These are phyloP conservation scores for Russula griseocarnosa DNA, from an alignment of 768 basidiomycete genomes.

Conservation along the genomic window DNA sequence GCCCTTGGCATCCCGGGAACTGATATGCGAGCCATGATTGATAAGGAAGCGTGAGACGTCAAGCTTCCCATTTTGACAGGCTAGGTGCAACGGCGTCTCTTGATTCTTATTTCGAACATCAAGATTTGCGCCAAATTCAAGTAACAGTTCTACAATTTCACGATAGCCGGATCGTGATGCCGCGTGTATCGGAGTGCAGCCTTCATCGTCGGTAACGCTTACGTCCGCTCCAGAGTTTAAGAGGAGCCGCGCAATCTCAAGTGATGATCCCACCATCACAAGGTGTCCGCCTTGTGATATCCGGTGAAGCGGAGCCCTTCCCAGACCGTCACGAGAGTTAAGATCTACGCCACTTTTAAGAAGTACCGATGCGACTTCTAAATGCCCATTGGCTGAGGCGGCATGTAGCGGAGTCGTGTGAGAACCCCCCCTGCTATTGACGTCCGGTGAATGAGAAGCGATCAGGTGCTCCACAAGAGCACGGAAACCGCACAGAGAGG, in stretches of 20 bases:
- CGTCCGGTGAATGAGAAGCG: background rate
- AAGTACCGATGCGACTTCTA: background rate
- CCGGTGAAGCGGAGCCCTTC: background rate
- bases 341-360: slow-evolving; percentile 1
- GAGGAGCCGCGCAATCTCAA: background rate
- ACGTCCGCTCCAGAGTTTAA: background rate
- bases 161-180: slow-evolving; percentile 10
- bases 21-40: background rate
- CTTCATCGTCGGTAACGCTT: background rate
- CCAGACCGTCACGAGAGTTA: background rate
- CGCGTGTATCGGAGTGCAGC: slow-evolving; percentile 10
- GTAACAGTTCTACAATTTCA: background rate
- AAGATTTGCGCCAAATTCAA: background rate
- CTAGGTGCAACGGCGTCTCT: background rate
- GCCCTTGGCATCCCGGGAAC: background rate
- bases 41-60: background rate
- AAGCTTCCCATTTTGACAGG: background rate
- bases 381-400: background rate
- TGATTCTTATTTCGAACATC: background rate
- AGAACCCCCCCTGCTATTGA: background rate
- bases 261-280: no score
- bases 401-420: background rate
- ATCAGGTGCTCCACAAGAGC: slow-evolving; percentile 4
- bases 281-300: background rate
- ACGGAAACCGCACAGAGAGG: slow-evolving; percentile 6